phyloP scores from a whole-genome alignment of 2,329 filamentous ascomycete species.

The Diplocarpon rosae region DNA sequence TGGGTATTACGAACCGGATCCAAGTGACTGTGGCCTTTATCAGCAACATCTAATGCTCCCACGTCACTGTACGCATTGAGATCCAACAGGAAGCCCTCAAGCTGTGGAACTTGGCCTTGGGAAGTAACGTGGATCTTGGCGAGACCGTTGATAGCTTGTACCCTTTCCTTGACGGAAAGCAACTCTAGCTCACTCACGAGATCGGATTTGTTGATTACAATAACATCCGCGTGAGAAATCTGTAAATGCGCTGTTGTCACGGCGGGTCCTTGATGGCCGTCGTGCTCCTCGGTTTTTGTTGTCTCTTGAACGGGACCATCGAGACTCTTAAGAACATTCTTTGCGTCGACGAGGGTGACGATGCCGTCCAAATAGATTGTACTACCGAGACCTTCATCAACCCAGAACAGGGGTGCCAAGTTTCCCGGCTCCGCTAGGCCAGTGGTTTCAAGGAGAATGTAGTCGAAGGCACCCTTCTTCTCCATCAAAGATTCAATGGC shows the following conservation, averaged over 20 bases:
- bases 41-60: slow-evolving; percentile 56
- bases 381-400: slow-evolving; percentile 89
- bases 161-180: slow-evolving; percentile 54
- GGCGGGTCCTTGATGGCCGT: slow-evolving; percentile 47
- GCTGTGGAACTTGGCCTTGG: slow-evolving; percentile 65
- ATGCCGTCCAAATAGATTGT: slow-evolving; percentile 96
- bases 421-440: slow-evolving; percentile 93
- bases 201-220: slow-evolving; percentile 90
- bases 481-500: slow-evolving; percentile 96
- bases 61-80: slow-evolving; percentile 88
- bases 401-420: slow-evolving; percentile 92
- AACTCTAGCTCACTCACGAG: slow-evolving; percentile 64
- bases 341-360: slow-evolving; percentile 89
- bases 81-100: slow-evolving; percentile 81
- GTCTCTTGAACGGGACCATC: slow-evolving; percentile 56
- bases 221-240: slow-evolving; percentile 91
- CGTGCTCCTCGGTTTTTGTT: slow-evolving; percentile 38
- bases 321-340: slow-evolving; percentile 75
- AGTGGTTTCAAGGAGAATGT: slow-evolving; percentile 93
- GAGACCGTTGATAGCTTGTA: slow-evolving; percentile 78
- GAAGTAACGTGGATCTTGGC: slow-evolving; percentile 76
- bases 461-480: slow-evolving; percentile 87
- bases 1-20: slow-evolving; percentile 54
- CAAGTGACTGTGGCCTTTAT: slow-evolving; percentile 79
- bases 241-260: slow-evolving; percentile 92